Conservation (phyloP, 1,284 basidiomycete species). For the Irpex rosettiformis region DNA sequence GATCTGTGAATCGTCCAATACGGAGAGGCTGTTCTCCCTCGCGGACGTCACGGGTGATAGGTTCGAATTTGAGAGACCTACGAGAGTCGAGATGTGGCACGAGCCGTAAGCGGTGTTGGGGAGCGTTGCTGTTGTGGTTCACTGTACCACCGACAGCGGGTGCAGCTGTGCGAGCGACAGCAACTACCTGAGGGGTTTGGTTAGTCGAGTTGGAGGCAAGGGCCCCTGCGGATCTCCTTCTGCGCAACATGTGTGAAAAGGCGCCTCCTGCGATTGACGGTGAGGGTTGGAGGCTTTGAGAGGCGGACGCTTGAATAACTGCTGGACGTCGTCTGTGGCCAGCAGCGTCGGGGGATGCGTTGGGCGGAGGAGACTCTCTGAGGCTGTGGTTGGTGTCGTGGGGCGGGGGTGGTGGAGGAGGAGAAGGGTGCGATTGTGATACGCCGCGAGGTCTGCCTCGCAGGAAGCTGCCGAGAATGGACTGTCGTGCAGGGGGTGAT, state of each 20-base stretch:
- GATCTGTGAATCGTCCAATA: slow-evolving; percentile 91
- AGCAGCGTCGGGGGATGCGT: slow-evolving; percentile 18
- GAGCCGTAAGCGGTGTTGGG: slow-evolving; percentile 67
- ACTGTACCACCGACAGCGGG: slow-evolving; percentile 9
- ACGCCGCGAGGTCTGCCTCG: slow-evolving; percentile 36
- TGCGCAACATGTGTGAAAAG: slow-evolving; percentile 35
- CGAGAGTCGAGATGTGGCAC: slow-evolving; percentile 93
- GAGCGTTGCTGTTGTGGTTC: not conserved
- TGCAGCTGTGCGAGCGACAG: slow-evolving; percentile 24
- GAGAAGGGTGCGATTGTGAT: slow-evolving; percentile 36
- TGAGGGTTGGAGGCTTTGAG: slow-evolving; percentile 28
- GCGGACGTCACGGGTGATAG: slow-evolving; percentile 81
- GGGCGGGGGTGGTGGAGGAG: slow-evolving; percentile 19
- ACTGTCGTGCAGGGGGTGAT: slow-evolving; percentile 32
- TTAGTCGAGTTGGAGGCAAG: slow-evolving; percentile 27
- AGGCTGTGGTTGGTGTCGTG: slow-evolving; percentile 13
- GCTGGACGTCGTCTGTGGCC: slow-evolving; percentile 22
- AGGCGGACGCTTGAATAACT: slow-evolving; percentile 26
- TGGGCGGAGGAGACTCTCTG: slow-evolving; percentile 29
- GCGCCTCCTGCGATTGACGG: slow-evolving; percentile 21
- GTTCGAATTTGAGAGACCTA: slow-evolving; percentile 89
- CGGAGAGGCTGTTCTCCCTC: slow-evolving; percentile 72
- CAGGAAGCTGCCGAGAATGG: slow-evolving; percentile 37
- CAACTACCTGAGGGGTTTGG: slow-evolving; percentile 25
- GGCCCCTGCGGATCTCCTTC: slow-evolving; percentile 34